Percentiles rank a stretch among this genome's conserved stretches.
phyloP scores from a whole-genome alignment of 148 eudicot genomes.

The Camellia lanceoleosa region DNA sequence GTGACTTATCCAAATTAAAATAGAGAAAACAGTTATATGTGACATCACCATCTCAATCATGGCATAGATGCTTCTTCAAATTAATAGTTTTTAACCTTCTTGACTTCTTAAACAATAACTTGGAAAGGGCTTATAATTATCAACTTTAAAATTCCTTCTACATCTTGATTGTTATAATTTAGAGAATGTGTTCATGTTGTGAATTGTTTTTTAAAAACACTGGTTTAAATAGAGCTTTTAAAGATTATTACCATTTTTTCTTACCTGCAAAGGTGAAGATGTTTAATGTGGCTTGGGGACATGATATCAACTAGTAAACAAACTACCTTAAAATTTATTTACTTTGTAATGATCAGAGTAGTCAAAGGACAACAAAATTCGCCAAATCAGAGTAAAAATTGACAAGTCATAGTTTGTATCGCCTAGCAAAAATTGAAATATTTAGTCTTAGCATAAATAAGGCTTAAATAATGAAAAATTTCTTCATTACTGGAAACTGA shows the following conservation, averaged over 20 bases:
- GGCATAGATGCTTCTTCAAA: background rate
- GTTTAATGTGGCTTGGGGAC: background rate
- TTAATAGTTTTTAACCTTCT: background rate
- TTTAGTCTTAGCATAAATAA: too few species aligned
- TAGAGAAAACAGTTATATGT: too few species aligned
- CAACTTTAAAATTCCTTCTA: background rate
- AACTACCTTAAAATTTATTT: background rate
- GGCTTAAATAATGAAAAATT: too few species aligned
- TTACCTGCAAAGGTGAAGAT: background rate
- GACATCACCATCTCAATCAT: background rate
- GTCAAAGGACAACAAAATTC: background rate
- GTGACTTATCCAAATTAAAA: too few species aligned
- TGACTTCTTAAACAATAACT: background rate
- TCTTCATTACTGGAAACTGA: too few species aligned
- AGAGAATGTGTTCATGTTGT: background rate
- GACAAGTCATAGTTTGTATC: too few species aligned
- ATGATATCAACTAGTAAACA: background rate
- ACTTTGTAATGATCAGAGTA: background rate
- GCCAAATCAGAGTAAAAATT: background rate
- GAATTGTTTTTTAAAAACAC: background rate
- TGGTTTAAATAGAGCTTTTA: background rate
- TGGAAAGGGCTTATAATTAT: background rate
- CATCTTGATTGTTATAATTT: background rate
- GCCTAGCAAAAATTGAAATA: too few species aligned
- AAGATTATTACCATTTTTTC: background rate